These are phyloP conservation scores for Pinus albicaulis DNA, from an alignment of 75 land plant genomes.

Conservation along the genomic window DNA sequence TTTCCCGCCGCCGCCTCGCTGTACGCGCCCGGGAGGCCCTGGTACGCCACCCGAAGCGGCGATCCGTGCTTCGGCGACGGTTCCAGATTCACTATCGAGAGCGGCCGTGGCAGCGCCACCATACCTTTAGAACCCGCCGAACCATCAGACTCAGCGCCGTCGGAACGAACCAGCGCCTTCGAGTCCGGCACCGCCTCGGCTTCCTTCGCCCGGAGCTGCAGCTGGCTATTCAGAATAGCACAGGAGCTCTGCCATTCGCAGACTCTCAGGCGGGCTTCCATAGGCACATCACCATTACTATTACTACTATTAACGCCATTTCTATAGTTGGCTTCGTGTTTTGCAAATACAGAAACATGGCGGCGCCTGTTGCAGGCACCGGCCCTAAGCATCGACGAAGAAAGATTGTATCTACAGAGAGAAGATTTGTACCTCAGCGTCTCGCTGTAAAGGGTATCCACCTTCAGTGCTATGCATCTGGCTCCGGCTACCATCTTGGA, in stretches of 20 bases:
- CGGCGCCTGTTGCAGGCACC: not conserved
- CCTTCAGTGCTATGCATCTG: slow-evolving; percentile 10
- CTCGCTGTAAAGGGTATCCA: slow-evolving; percentile 6
- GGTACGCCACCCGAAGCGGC: slow-evolving; percentile 70
- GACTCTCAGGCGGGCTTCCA: not conserved
- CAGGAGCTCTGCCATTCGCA: slow-evolving; percentile 38
- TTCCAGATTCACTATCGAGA: slow-evolving; percentile 17
- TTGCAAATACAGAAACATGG: not conserved
- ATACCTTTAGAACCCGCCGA: not conserved
- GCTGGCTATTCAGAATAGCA: slow-evolving; percentile 26
- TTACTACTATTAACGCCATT: too few species aligned
- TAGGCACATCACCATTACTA: not conserved
- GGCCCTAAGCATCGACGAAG: too few species aligned
- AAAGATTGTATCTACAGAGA: too few species aligned
- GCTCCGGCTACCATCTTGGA: slow-evolving; percentile 12
- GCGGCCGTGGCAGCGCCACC: slow-evolving; percentile 12
- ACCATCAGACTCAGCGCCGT: not conserved
- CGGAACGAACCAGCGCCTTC: not conserved
- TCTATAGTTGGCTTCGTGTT: too few species aligned
- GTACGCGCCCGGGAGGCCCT: slow-evolving; percentile 78
- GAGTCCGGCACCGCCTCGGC: too few species aligned
- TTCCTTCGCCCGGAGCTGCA: not conserved
- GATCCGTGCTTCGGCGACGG: slow-evolving; percentile 79
- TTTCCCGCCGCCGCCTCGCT: slow-evolving; percentile 75
- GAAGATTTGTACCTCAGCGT: too few species aligned